Evolutionary conservation across 1,284 basidiomycete genomes (phyloP), one percentile per base, ranked within the genome.

Genomic region (Melampsora larici-populina): DNA sequence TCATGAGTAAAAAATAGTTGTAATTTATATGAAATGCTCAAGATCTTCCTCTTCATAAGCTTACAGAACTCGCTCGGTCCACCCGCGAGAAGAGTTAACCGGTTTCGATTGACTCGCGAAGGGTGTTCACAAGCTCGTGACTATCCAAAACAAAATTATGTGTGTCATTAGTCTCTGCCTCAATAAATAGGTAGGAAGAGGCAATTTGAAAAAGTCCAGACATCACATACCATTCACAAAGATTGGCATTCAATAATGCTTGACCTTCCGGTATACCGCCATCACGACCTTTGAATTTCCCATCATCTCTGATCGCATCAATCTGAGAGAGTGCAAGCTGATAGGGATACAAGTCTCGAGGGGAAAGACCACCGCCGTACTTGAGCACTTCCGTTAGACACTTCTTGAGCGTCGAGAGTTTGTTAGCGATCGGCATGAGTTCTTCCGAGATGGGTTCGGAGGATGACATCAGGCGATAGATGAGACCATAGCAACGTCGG

Each of bases 361-460:
- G 89, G 79, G 89, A 92, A 84, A 96, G 97, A 0, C 94, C 92
- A 18, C 96, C 96, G 18, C 96, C 96, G 82, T 96, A 96, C 84
- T 98, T 98, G 79, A 92, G 87, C 0, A 99, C 95, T 85, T 99
- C 97, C 82, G 96, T 97, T 78, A 99, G 87, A 82, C 95, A 97
- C 84, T 96, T 97, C 86, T 95, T 96, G 80, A 94, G 91, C 0
- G 93, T 78, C 29, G 92, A 92, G 2, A 96, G 85, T 83, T 96
- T 96, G 86, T 96, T 96, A 9, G 93, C 92, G 78, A 97, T 89
- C 7, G 95, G 95, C 91, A 97, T 97, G 43, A 98, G 86, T 84
- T 98, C 95, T 84, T 97, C 95, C 0, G 94, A 97, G n/a, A 99
- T 94, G 0, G 97, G 97, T 85, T 98, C 96, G 77, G 92, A 94